Evolutionary conservation across 2,329 filamentous ascomycete genomes (phyloP).

Genomic region (Alternaria ethzedia): DNA sequence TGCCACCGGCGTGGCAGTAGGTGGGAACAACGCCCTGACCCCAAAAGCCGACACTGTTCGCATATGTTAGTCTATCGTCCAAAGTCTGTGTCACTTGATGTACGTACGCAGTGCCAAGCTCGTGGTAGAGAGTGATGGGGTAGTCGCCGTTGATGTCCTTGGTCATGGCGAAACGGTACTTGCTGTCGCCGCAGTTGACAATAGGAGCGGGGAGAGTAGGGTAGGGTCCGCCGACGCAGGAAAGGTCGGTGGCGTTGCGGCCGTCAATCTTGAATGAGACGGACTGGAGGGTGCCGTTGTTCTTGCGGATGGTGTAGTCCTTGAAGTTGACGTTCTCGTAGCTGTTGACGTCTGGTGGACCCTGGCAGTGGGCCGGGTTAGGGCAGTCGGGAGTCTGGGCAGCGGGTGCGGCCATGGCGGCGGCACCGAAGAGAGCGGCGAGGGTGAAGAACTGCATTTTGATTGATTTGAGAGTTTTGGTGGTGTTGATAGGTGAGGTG

Average conservation of each 20-base stretch:
- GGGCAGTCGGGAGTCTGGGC: conserved; percentile 26
- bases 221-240: conserved; percentile 16
- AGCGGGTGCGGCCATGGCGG: conserved; percentile 26
- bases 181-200: conserved; percentile 20
- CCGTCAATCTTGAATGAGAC: conserved; percentile 31
- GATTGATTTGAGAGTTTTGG: neutral
- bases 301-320: conserved; percentile 29
- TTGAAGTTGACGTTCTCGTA: conserved; percentile 30
- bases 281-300: conserved; percentile 19
- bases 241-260: conserved; percentile 18
- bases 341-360: conserved; percentile 9
- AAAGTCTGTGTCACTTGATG: neutral
- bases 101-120: conserved; percentile 11
- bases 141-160: conserved; percentile 2
- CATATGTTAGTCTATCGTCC: neutral
- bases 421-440: conserved; percentile 25
- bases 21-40: conserved; percentile 17
- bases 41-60: neutral
- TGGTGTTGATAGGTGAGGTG: neutral
- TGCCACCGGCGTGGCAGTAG: conserved; percentile 30
- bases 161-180: conserved; percentile 25
- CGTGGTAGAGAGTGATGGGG: conserved; percentile 23
- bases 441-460: conserved; percentile 30
- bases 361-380: conserved; percentile 30
- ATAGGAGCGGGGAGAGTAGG: conserved; percentile 19